Conservation (phyloP, 306 rosid genomes). For the Prunus persica region Prunus_persica_NCBIv2 NC_034016.1:17605501-17606000, state of each 20-base stretch:
- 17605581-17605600: slow-evolving; percentile 28
- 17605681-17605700: not conserved
- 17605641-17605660: not conserved
- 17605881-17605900: slow-evolving; percentile 53
- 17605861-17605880: slow-evolving; percentile 42
- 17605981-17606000: not conserved
- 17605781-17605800: not conserved
- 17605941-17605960: not conserved
- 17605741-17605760: slow-evolving; percentile 4
- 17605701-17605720: not conserved
- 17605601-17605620: slow-evolving; percentile 23
- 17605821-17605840: slow-evolving; percentile 25
- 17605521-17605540: slow-evolving; percentile 71
- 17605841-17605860: slow-evolving; percentile 65
- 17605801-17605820: not conserved
- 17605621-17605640: not conserved
- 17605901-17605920: slow-evolving; percentile 34
- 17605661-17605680: not conserved
- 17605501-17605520: slow-evolving; percentile 73
- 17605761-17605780: not conserved
- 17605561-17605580: not conserved
- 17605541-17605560: slow-evolving; percentile 50
- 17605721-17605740: slow-evolving; percentile 13
- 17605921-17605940: not conserved
- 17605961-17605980: slow-evolving; percentile 6